These are phyloP conservation scores for Tephrocybe sp. DNA, from an alignment of 768 basidiomycete genomes.

Conservation along the genomic window DNA sequence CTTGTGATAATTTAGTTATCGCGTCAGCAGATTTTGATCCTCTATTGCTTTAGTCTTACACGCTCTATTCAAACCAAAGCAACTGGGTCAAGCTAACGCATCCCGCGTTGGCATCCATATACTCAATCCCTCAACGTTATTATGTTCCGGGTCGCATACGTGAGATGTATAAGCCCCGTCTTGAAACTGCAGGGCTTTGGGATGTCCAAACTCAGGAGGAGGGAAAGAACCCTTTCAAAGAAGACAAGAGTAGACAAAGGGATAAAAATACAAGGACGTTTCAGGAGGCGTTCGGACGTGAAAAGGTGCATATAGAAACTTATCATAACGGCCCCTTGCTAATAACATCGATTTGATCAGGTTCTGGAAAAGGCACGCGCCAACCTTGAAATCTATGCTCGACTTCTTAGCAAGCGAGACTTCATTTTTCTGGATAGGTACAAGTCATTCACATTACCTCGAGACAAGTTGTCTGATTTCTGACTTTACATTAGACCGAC, in stretches of 20 bases:
- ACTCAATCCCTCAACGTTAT: slow-evolving; percentile 70
- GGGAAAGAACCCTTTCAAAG: slow-evolving; percentile 43
- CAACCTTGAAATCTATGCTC: slow-evolving; percentile 56
- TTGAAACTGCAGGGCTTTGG: slow-evolving; percentile 71
- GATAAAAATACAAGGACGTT: slow-evolving; percentile 36
- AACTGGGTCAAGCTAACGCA: slow-evolving; percentile 66
- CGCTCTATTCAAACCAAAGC: slow-evolving; percentile 56
- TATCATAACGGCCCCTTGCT: not conserved
- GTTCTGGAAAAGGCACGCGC: slow-evolving; percentile 57
- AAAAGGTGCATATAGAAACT: slow-evolving; percentile 47
- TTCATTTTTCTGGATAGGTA: slow-evolving; percentile 58
- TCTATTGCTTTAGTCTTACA: slow-evolving; percentile 47
- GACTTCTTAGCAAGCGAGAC: slow-evolving; percentile 46
- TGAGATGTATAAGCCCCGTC: slow-evolving; percentile 49
- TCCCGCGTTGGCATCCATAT: slow-evolving; percentile 52
- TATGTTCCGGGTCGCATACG: slow-evolving; percentile 70
- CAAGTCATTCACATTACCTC: slow-evolving; percentile 13
- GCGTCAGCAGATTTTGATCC: no score
- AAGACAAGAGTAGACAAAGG: slow-evolving; percentile 29
- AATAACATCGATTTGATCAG: slow-evolving; percentile 30
- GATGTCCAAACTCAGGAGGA: slow-evolving; percentile 39
- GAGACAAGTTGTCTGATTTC: slow-evolving; percentile 1
- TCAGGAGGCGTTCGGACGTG: slow-evolving; percentile 58
- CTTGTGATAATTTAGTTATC: no score
- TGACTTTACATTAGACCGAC: slow-evolving; percentile 45